Percentiles rank a stretch among this genome's conserved stretches.
Evolutionary conservation across 2,329 filamentous ascomycete genomes (phyloP).

Genomic region (Arthrinium phaeospermum): DNA sequence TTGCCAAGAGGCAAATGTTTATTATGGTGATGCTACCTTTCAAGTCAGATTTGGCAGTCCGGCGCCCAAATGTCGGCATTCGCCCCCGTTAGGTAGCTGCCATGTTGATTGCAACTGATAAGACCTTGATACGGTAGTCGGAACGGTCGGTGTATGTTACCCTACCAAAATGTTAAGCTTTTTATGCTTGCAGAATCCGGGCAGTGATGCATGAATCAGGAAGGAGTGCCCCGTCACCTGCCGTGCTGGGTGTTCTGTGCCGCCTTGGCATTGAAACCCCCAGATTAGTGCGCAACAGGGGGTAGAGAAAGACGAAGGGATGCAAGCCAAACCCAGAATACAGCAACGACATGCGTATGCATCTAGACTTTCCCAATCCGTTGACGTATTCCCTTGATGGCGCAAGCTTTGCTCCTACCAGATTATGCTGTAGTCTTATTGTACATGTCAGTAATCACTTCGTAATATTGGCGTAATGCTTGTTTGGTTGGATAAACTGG

Average conservation of each 20-base stretch:
- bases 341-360: too few relatives aligned
- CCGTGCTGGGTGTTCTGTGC: neutral
- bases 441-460: too few relatives aligned
- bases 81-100: neutral
- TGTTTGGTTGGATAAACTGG: too few relatives aligned
- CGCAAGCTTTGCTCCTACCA: too few relatives aligned
- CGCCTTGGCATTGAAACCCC: neutral
- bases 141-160: neutral
- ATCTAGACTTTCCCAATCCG: too few relatives aligned
- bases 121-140: neutral
- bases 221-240: slow-evolving; percentile 4
- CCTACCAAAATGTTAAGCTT: neutral
- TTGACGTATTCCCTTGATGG: too few relatives aligned
- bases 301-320: neutral
- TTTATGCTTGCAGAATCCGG: neutral
- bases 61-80: neutral
- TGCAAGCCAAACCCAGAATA: neutral
- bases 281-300: neutral
- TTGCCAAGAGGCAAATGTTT: neutral
- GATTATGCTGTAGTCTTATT: too few relatives aligned
- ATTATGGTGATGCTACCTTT: neutral
- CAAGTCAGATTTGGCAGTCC: neutral
- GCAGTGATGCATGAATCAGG: neutral
- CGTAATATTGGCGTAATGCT: too few relatives aligned
- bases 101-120: neutral